phyloP scores from a whole-genome alignment of 495 filamentous ascomycete species.

The Sphaerosporella brunnea region DNA sequence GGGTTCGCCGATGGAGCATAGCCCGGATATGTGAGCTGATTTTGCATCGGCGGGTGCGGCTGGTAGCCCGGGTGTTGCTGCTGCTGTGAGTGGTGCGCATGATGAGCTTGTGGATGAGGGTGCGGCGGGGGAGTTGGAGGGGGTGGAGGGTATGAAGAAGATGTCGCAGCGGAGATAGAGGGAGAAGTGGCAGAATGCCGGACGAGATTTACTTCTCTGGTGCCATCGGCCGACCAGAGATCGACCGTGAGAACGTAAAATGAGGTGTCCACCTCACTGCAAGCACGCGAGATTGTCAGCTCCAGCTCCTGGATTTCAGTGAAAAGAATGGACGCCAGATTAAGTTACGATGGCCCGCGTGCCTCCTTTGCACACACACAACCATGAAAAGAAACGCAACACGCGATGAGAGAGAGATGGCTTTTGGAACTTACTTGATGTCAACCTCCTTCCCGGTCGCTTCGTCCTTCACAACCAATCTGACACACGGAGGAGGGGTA shows the following conservation, averaged over 20 bases:
- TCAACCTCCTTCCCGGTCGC: constrained; percentile 72
- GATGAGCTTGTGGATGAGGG: constrained; percentile 28
- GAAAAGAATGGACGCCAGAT: too few species aligned
- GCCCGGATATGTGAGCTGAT: constrained; percentile 29
- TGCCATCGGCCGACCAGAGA: constrained; percentile 68
- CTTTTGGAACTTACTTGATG: constrained; percentile 47
- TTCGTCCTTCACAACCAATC: constrained; percentile 63
- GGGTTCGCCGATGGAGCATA: constrained; percentile 20
- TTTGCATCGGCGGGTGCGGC: constrained; percentile 22
- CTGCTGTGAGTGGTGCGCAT: constrained; percentile 28
- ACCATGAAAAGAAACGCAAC: too few species aligned
- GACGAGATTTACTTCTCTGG: constrained; percentile 85
- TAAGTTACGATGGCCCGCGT: too few species aligned
- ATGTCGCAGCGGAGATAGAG: constrained; percentile 70
- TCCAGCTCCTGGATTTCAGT: too few species aligned
- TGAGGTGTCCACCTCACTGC: constrained; percentile 59
- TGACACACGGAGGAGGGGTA: constrained; percentile 84
- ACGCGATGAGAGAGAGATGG: neutral
- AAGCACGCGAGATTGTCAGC: constrained; percentile 13
- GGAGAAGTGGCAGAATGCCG: constrained; percentile 72
- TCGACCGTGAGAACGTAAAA: constrained; percentile 91
- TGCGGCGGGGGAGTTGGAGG: constrained; percentile 29
- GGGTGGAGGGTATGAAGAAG: constrained; percentile 48
- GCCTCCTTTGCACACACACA: too few species aligned
- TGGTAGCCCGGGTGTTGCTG: constrained; percentile 29